phyloP scores from a whole-genome alignment of 2,329 filamentous ascomycete genomes.

The Fusarium brachygibbosum region DNA sequence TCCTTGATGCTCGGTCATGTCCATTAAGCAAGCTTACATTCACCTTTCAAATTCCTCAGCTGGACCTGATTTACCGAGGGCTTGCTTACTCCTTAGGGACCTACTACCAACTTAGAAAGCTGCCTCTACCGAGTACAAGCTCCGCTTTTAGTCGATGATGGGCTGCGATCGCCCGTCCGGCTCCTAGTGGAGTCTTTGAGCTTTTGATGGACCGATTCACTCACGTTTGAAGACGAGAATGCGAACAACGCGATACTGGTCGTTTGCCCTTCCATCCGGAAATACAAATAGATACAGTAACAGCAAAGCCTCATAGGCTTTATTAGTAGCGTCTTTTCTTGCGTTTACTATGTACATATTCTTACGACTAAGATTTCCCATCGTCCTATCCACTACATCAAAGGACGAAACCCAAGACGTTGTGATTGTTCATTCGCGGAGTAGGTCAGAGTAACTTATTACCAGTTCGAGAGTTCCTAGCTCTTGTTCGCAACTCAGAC shows the following conservation, averaged over 20 bases:
- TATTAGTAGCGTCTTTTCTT: background rate
- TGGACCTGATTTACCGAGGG: background rate
- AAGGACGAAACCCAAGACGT: background rate
- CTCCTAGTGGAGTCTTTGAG: background rate
- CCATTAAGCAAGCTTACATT: background rate
- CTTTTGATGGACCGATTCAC: background rate
- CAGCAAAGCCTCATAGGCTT: too few species aligned
- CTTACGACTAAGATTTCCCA: too few species aligned
- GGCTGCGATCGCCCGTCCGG: constrained; percentile 34
- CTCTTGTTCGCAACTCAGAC: background rate
- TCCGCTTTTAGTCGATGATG: constrained; percentile 12
- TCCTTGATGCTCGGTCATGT: constrained; percentile 8
- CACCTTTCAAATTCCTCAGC: background rate
- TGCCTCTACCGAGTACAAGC: background rate
- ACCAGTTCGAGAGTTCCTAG: too few species aligned
- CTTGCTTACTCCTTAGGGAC: background rate
- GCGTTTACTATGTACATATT: background rate
- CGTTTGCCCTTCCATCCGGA: background rate
- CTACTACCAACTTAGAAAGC: background rate
- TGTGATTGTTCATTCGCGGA: background rate
- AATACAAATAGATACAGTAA: background rate
- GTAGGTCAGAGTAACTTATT: background rate
- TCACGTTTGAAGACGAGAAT: background rate
- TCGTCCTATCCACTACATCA: too few species aligned
- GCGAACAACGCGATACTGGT: background rate